Base-by-base conservation (phyloP, 345 rosid species). In the Salix arbutifolia region DNA sequence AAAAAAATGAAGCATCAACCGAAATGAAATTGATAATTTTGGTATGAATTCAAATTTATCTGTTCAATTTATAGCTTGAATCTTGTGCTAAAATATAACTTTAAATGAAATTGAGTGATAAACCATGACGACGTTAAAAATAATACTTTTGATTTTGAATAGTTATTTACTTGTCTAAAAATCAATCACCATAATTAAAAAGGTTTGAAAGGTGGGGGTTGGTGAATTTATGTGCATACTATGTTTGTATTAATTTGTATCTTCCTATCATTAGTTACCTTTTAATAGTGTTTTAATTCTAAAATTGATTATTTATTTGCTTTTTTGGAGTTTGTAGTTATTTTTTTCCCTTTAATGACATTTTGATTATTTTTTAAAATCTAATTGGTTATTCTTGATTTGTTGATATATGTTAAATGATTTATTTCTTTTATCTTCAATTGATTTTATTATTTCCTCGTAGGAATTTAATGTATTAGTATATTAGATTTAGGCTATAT, bases 381-480 rank as follows among this genome's bases (percentile, higher is more conserved):
- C 0, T 21, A 8, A 21, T 53, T 2, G n/a, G 0, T n/a, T 7
- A 21, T 8, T 53, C 0, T 53, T 21, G 0, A 21, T 19, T 1
- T 1, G 18, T 1, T 4, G 17, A 4, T 17, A 2, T 50, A 6
- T 5, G 6, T 17, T 44, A 50, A 50, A 16, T 50, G 21, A 17
- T 53, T 3, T 10, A 2, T 5, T 1, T 56, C 9, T 8, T 56
- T 2, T 56, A 21, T 56, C 26, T 56, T 8, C 2, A n/a, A 21
- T n/a, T 8, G 9, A 56, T 21, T 56, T 21, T 18, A n/a, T 10
- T n/a, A 58, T n/a, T 23, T n/a, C 5, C 23, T 25, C 1, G 0
- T 21, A 56, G 8, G 23, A 56, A 9, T 0, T 6, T 1, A 3
- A 7, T 0, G 23, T 53, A 23, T 0, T 53, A 2, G 37, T 5